A percentile compares a stretch with the other conserved stretches of the same genome.
Evolutionary conservation across 768 basidiomycete genomes (phyloP).

Genomic region (Boletus speciosus): DNA sequence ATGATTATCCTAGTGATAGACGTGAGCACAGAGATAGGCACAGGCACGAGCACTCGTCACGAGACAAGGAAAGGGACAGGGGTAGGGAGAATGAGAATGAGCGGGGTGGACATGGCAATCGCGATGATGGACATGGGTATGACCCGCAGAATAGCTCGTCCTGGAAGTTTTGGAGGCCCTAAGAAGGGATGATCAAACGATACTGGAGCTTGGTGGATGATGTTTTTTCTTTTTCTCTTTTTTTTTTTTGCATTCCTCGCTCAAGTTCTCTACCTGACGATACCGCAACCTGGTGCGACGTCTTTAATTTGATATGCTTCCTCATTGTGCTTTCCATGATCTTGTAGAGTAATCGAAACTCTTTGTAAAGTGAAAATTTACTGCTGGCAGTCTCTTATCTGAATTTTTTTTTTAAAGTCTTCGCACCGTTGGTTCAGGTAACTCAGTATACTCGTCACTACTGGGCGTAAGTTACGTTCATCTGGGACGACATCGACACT

Average conservation of each 20-base stretch:
- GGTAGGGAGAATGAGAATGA: slow-evolving; percentile 2
- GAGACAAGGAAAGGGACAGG: slow-evolving; percentile 6
- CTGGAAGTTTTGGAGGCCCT: slow-evolving; percentile 16
- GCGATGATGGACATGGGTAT: slow-evolving; percentile 1
- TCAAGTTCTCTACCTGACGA: background rate
- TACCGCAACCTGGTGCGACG: slow-evolving; percentile 2
- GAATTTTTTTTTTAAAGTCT: background rate
- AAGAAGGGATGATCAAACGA: background rate
- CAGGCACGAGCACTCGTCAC: slow-evolving; percentile 8
- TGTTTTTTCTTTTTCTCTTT: background rate
- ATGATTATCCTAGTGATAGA: slow-evolving; percentile 8
- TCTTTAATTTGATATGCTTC: background rate
- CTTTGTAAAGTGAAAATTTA: background rate
- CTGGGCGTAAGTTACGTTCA: background rate
- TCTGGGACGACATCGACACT: background rate
- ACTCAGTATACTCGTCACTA: background rate
- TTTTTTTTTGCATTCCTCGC: background rate
- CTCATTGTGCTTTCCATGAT: background rate
- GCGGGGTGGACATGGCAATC: background rate
- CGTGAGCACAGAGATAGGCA: slow-evolving; percentile 13
- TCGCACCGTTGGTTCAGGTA: background rate
- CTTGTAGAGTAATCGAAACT: background rate
- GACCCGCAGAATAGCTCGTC: slow-evolving; percentile 7
- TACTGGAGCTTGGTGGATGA: background rate
- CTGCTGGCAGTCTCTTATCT: background rate